Evolutionary conservation across 2,329 filamentous ascomycete species (phyloP).

Genomic region (Fusarium subglutinans): DNA sequence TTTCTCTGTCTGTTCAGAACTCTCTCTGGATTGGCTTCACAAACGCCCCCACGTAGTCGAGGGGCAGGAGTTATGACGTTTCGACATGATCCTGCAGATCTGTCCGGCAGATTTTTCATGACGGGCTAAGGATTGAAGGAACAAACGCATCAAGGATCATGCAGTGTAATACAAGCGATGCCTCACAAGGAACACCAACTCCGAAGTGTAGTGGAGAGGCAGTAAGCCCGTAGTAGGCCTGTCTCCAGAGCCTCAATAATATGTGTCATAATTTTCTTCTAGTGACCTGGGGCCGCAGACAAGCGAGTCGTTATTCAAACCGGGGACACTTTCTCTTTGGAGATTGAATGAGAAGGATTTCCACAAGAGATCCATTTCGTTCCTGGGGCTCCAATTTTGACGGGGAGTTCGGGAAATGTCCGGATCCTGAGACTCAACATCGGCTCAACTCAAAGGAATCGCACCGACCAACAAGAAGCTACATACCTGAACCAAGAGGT

Average conservation of each 20-base stretch:
- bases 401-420: constrained; percentile 39
- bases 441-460: constrained; percentile 1
- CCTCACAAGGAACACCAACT: background rate
- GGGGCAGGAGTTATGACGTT: constrained; percentile 37
- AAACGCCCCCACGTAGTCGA: constrained; percentile 24
- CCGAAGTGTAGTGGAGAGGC: background rate
- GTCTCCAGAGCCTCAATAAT: constrained; percentile 12
- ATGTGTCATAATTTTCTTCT: constrained; percentile 30
- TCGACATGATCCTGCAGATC: constrained; percentile 34
- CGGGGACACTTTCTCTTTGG: constrained; percentile 37
- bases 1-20: constrained; percentile 1
- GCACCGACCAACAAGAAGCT: background rate
- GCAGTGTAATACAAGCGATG: constrained; percentile 1
- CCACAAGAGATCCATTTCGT: constrained; percentile 1
- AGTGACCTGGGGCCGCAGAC: constrained; percentile 22
- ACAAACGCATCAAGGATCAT: background rate
- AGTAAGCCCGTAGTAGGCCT: background rate
- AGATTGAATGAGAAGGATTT: constrained; percentile 1
- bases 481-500: background rate
- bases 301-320: constrained; percentile 29
- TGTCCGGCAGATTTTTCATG: constrained; percentile 25
- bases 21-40: constrained; percentile 19
- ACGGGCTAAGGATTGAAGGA: constrained; percentile 20
- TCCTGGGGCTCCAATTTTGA: constrained; percentile 28
- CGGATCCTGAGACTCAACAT: background rate